Conservation (phyloP, 2,329 filamentous ascomycete species). For the Metarhizium guizhouense region DNA sequence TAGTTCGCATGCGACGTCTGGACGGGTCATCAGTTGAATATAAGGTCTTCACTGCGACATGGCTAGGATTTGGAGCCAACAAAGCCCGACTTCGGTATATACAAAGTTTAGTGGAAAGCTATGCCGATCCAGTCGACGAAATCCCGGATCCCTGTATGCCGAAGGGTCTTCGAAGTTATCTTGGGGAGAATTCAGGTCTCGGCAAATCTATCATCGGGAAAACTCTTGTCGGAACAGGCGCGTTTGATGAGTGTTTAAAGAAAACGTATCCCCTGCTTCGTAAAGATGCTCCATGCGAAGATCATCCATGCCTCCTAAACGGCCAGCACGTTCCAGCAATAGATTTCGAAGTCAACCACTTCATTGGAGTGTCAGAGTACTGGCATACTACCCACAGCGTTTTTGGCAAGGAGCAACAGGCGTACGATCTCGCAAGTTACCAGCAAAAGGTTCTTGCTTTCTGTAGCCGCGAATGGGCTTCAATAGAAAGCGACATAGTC, state of each 20-base stretch:
- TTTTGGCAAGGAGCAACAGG: slow-evolving; percentile 69
- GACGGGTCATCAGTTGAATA: slow-evolving; percentile 73
- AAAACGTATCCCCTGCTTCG: slow-evolving; percentile 79
- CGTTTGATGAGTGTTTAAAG: slow-evolving; percentile 75
- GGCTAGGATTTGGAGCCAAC: slow-evolving; percentile 96
- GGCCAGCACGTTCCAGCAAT: slow-evolving; percentile 90
- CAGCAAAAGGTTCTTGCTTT: slow-evolving; percentile 78
- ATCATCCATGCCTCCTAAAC: slow-evolving; percentile 80
- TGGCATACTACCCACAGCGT: slow-evolving; percentile 98
- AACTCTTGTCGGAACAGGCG: slow-evolving; percentile 71
- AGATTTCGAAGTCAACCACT: slow-evolving; percentile 95
- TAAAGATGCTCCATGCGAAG: slow-evolving; percentile 76
- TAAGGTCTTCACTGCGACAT: slow-evolving; percentile 88
- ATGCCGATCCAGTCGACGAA: slow-evolving; percentile 50
- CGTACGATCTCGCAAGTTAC: slow-evolving; percentile 86
- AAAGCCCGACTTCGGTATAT: slow-evolving; percentile 82
- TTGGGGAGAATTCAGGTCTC: slow-evolving; percentile 46
- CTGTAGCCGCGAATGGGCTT: slow-evolving; percentile 73
- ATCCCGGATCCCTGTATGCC: slow-evolving; percentile 89
- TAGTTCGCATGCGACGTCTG: slow-evolving; percentile 75
- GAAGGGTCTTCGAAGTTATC: slow-evolving; percentile 60
- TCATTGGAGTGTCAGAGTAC: slow-evolving; percentile 95
- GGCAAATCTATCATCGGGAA: slow-evolving; percentile 24
- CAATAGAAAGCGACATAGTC: slow-evolving; percentile 59
- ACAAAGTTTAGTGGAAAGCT: slow-evolving; percentile 61